Percentiles rank a stretch among this genome's conserved stretches.
Evolutionary conservation across 805 yeast species (phyloP).

Genomic region (Candida yuanshanica): DNA sequence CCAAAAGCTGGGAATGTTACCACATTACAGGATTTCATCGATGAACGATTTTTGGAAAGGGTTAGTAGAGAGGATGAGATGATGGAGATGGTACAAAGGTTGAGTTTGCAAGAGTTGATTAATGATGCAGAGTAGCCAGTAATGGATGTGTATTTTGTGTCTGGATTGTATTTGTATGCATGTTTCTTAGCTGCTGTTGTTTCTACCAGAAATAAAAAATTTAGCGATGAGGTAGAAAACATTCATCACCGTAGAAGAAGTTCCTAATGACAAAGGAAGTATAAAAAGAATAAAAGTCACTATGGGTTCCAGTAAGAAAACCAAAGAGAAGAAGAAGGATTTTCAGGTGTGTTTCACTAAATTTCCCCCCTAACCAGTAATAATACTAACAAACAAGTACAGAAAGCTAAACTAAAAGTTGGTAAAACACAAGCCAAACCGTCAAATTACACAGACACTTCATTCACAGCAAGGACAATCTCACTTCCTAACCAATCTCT

Average conservation of each 20-base stretch:
- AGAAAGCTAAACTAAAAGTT: constrained; percentile 75
- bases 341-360: constrained; percentile 35
- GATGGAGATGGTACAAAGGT: constrained; percentile 23
- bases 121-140: no score
- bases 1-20: constrained; percentile 45
- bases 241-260: not conserved
- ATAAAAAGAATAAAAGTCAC: not conserved
- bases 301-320: constrained; percentile 52
- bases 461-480: constrained; percentile 64
- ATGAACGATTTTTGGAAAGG: constrained; percentile 23
- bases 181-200: no score
- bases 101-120: constrained; percentile 26
- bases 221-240: not conserved
- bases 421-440: constrained; percentile 76
- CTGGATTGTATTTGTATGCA: no score
- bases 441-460: constrained; percentile 76
- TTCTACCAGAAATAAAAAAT: no score
- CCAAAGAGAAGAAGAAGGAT: constrained; percentile 63
- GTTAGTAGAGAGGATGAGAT: constrained; percentile 17
- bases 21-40: constrained; percentile 28
- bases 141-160: no score
- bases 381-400: constrained; percentile 2
- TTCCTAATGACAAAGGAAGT: no score
- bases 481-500: constrained; percentile 35
- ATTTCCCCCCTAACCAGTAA: not conserved